Percentiles rank a stretch among this genome's conserved stretches.
phyloP scores from a whole-genome alignment of 768 basidiomycete genomes.

The Agaricus blazei region DNA sequence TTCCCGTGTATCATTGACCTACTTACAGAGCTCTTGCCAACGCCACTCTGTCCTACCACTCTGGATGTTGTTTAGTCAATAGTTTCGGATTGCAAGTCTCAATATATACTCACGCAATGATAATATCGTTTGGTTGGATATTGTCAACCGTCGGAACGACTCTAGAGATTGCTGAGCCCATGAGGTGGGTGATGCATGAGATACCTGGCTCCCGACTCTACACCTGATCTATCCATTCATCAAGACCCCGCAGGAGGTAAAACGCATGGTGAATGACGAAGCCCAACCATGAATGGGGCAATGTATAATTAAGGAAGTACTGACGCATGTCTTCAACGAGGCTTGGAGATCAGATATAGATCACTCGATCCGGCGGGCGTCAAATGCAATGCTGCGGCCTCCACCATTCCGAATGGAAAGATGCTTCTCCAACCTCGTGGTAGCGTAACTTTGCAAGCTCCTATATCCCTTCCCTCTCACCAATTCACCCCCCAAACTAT shows the following conservation, averaged over 20 bases:
- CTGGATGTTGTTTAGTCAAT: background rate
- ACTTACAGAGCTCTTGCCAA: slow-evolving; percentile 9
- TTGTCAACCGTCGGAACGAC: background rate
- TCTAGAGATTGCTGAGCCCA: slow-evolving; percentile 1
- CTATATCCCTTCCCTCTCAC: background rate
- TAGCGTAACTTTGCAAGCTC: background rate
- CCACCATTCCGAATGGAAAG: background rate
- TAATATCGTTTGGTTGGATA: slow-evolving; percentile 1
- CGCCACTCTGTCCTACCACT: slow-evolving; percentile 4
- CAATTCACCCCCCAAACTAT: background rate
- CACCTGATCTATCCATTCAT: no score
- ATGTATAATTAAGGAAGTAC: background rate
- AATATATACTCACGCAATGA: slow-evolving; percentile 4
- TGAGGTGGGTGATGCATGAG: background rate
- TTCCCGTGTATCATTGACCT: background rate
- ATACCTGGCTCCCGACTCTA: no score
- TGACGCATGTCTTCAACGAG: slow-evolving; percentile 1
- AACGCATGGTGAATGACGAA: background rate
- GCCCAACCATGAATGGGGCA: background rate
- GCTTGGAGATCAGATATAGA: slow-evolving; percentile 1
- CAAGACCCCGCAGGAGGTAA: no score
- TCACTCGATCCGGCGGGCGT: background rate
- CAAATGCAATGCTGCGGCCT: background rate
- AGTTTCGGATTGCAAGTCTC: background rate
- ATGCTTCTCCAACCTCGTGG: background rate